Evolutionary conservation across 2,329 filamentous ascomycete genomes (phyloP), one percentile per base, ranked within the genome.

Genomic region (Calcarisporium arbuscula): DNA sequence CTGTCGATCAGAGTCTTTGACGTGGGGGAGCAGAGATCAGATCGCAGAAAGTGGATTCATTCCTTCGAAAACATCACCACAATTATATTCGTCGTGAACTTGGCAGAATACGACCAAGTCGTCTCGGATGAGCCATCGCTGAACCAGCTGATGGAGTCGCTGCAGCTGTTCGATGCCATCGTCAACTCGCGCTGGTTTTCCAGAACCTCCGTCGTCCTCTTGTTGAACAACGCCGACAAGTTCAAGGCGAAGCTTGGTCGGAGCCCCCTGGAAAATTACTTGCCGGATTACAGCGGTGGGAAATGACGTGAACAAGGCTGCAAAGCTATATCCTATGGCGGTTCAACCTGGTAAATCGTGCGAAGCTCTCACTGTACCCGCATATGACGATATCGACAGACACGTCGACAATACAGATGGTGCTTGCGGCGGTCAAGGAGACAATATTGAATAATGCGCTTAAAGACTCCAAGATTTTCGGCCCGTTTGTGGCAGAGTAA

Each of bases 271-370:
- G 27, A 15, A 16, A 15, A 9, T 9, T 28, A 28, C 17, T 28
- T 28, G n/a, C n/a, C 27, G 27, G 27, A 28, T 16, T 28, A 28
- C 17, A 15, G 27, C 14, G 27, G 27, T 28, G 27, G 14, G n/a
- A n/a, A n/a, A n/a, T n/a, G n/a, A n/a, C n/a, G n/a, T n/a, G n/a
- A n/a, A n/a, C n/a, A n/a, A n/a, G n/a, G n/a, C n/a, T n/a, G n/a
- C n/a, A n/a, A n/a, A n/a, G n/a, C n/a, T n/a, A n/a, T n/a, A n/a
- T n/a, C n/a, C n/a, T n/a, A n/a, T n/a, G n/a, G n/a, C n/a, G n/a
- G n/a, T n/a, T n/a, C n/a, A n/a, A n/a, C n/a, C n/a, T n/a, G n/a
- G n/a, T n/a, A n/a, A n/a, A n/a, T n/a, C n/a, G n/a, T n/a, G n/a
- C n/a, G n/a, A n/a, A n/a, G n/a, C n/a, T n/a, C n/a, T n/a, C n/a